Conservation (phyloP, 805 yeast genomes). For the Wickerhamomyces chambardii region DNA sequence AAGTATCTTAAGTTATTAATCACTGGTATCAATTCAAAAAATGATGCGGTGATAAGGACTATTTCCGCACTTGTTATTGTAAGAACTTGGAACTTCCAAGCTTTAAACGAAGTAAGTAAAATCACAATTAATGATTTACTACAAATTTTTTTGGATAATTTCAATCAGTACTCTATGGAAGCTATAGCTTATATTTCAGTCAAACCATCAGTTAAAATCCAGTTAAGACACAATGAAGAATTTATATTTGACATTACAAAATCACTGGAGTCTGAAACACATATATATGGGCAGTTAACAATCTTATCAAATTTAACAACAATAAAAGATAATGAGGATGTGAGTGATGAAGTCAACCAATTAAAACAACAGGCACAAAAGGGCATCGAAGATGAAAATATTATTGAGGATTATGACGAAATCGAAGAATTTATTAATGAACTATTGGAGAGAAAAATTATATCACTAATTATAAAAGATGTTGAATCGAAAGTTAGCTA, state of each 20-base stretch:
- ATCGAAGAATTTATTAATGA: slow-evolving; percentile 11
- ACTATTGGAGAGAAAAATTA: slow-evolving; percentile 12
- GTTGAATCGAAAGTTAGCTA: slow-evolving; percentile 8
- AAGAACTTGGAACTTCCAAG: slow-evolving; percentile 43
- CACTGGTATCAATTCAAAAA: slow-evolving; percentile 19
- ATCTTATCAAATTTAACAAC: slow-evolving; percentile 23
- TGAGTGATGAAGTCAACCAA: slow-evolving; percentile 17
- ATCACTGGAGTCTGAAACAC: slow-evolving; percentile 7
- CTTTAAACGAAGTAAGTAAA: slow-evolving; percentile 23
- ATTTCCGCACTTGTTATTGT: slow-evolving; percentile 37
- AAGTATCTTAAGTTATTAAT: slow-evolving; percentile 33
- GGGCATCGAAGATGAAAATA: slow-evolving; percentile 10
- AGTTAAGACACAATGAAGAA: slow-evolving; percentile 26
- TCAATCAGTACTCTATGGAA: slow-evolving; percentile 25
- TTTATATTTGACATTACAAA: slow-evolving; percentile 22
- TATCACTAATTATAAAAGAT: slow-evolving; percentile 6
- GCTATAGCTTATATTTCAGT: slow-evolving; percentile 42
- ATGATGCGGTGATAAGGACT: slow-evolving; percentile 15
- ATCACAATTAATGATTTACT: slow-evolving; percentile 22
- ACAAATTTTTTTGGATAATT: slow-evolving; percentile 15
- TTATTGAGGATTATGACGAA: slow-evolving; percentile 8
- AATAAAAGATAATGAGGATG: slow-evolving; percentile 15
- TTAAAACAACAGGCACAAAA: slow-evolving; percentile 22
- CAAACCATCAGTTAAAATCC: slow-evolving; percentile 25
- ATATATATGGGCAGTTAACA: slow-evolving; percentile 22